phyloP scores from a whole-genome alignment of 768 basidiomycete genomes.

The Termitomyces sp. region DNA sequence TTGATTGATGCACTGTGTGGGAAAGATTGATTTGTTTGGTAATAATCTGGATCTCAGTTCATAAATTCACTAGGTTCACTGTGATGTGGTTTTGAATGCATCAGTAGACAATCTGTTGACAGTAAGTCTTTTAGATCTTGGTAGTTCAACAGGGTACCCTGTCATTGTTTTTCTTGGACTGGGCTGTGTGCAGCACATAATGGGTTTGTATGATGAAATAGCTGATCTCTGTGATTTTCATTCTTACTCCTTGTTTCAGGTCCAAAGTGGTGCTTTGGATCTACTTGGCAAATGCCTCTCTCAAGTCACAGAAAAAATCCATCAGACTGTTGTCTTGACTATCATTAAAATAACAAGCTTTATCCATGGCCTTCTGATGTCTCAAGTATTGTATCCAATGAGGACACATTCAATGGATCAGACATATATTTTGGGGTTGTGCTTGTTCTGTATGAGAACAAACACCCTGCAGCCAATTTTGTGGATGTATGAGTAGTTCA shows the following conservation, averaged over 20 bases:
- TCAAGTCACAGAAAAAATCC: slow-evolving; percentile 48
- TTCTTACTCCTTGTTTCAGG: slow-evolving; percentile 30
- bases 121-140: slow-evolving; percentile 93
- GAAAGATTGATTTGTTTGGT: neutral
- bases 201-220: slow-evolving; percentile 96
- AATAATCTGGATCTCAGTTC: too few relatives aligned
- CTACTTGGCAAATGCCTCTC: slow-evolving; percentile 65
- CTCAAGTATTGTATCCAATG: too few relatives aligned
- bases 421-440: too few relatives aligned
- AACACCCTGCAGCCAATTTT: too few relatives aligned
- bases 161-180: slow-evolving; percentile 90
- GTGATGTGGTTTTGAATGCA: slow-evolving; percentile 32
- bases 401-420: too few relatives aligned
- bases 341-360: slow-evolving; percentile 48
- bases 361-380: slow-evolving; percentile 44
- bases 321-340: slow-evolving; percentile 42
- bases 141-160: slow-evolving; percentile 78
- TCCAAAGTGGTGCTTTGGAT: slow-evolving; percentile 63
- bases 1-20: slow-evolving; percentile 15
- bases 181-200: slow-evolving; percentile 91
- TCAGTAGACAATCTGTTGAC: slow-evolving; percentile 68
- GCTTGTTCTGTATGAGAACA: too few relatives aligned
- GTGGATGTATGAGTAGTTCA: too few relatives aligned
- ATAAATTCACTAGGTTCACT: too few relatives aligned
- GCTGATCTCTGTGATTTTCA: slow-evolving; percentile 38